Conservation (phyloP, 495 filamentous ascomycete species). For the Hypoxylon lenormandii region DNA sequence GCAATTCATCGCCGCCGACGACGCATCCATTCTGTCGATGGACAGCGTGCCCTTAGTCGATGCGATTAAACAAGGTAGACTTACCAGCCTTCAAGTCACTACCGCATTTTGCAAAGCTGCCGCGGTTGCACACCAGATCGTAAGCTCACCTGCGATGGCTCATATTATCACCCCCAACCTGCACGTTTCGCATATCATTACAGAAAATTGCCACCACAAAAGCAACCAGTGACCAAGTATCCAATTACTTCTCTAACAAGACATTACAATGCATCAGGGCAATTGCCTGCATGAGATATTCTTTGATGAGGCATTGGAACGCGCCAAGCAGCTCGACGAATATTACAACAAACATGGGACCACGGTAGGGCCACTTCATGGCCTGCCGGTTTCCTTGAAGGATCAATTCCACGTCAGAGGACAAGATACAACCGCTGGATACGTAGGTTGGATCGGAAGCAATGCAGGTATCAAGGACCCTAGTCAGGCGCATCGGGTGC, state of each 20-base stretch:
- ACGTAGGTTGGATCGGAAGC: conserved; percentile 54
- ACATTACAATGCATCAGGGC: too few relatives aligned
- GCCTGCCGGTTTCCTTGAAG: conserved; percentile 74
- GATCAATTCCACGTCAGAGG: conserved; percentile 74
- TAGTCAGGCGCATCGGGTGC: conserved; percentile 57
- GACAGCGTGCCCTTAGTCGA: conserved; percentile 37
- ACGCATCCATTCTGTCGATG: too few relatives aligned
- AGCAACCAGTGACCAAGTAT: too few relatives aligned
- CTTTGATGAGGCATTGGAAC: conserved; percentile 69
- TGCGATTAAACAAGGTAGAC: conserved; percentile 33
- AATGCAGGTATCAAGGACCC: conserved; percentile 68
- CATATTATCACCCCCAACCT: too few relatives aligned
- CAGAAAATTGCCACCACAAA: too few relatives aligned
- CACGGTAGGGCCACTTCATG: conserved; percentile 72
- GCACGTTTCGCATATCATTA: too few relatives aligned
- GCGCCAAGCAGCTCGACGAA: conserved; percentile 70
- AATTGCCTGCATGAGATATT: conserved; percentile 77
- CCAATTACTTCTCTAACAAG: too few relatives aligned
- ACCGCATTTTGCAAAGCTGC: conserved; percentile 64
- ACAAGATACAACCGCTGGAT: conserved; percentile 60
- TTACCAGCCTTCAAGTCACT: conserved; percentile 56
- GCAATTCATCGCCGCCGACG: too few relatives aligned
- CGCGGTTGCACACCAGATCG: conserved; percentile 69
- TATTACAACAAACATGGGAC: conserved; percentile 60
- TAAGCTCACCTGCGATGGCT: too few relatives aligned